Evolutionary conservation across 2,329 filamentous ascomycete species (phyloP).

Genomic region (Pezicula neosporulosa): DNA sequence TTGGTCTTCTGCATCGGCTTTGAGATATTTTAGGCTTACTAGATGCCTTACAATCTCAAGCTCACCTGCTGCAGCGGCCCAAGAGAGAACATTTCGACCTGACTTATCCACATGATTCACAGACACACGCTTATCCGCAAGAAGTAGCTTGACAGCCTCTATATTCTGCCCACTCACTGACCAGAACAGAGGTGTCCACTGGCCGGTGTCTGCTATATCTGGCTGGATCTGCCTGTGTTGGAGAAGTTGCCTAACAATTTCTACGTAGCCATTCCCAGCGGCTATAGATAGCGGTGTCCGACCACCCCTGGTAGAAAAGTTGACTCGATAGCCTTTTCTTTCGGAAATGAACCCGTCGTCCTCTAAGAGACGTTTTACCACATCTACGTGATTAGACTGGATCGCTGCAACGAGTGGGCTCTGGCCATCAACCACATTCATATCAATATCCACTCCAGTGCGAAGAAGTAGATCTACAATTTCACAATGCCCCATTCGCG

Average conservation of each 20-base stretch:
- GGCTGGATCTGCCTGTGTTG: constrained; percentile 11
- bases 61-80: constrained; percentile 29
- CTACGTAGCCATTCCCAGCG: constrained; percentile 27
- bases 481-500: constrained; percentile 19
- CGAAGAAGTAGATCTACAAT: constrained; percentile 22
- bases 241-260: constrained; percentile 26
- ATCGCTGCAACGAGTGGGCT: constrained; percentile 28
- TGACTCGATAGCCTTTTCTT: constrained; percentile 12
- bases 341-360: constrained; percentile 13
- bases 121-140: constrained; percentile 19
- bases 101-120: constrained; percentile 29
- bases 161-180: constrained; percentile 24
- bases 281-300: constrained; percentile 31
- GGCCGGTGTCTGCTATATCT: constrained; percentile 22
- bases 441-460: constrained; percentile 19
- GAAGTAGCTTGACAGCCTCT: constrained; percentile 20
- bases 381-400: constrained; percentile 24
- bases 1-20: constrained; percentile 25
- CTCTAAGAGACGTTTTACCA: constrained; percentile 22
- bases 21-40: constrained; percentile 19
- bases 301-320: constrained; percentile 19
- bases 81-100: constrained; percentile 31
- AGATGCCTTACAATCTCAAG: constrained; percentile 20
- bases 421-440: constrained; percentile 12
- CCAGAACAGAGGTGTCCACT: constrained; percentile 31